phyloP scores from a whole-genome alignment of 768 basidiomycete genomes.

The Hygrocybe punicea region DNA sequence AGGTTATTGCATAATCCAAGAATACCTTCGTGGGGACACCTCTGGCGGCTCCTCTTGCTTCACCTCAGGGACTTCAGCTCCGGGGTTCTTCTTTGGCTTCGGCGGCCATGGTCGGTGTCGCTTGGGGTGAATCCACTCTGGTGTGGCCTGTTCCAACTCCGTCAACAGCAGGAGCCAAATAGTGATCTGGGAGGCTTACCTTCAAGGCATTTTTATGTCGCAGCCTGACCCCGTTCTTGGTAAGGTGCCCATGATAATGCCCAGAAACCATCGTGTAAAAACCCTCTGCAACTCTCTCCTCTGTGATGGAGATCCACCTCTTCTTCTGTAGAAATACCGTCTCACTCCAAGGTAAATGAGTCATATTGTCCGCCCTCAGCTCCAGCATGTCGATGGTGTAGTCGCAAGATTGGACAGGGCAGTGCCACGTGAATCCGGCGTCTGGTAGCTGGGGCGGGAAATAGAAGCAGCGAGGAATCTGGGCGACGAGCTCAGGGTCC shows the following conservation, averaged over 20 bases:
- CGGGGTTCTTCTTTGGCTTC: no score
- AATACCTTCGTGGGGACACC: no score
- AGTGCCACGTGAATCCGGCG: constrained; percentile 51
- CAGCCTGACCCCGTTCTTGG: neutral
- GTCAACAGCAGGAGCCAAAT: neutral
- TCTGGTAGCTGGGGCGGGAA: constrained; percentile 39
- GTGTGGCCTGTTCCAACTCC: neutral
- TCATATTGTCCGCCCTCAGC: constrained; percentile 33
- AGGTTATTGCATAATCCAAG: no score
- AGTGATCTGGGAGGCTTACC: neutral
- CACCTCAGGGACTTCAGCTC: no score
- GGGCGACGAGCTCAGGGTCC: constrained; percentile 19
- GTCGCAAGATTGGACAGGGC: constrained; percentile 43
- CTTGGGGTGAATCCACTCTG: constrained; percentile 3
- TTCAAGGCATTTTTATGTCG: neutral
- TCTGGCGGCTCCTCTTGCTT: no score
- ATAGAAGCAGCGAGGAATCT: constrained; percentile 38
- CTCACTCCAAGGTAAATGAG: constrained; percentile 20
- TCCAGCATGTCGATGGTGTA: constrained; percentile 47
- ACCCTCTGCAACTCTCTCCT: constrained; percentile 25
- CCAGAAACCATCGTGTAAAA: constrained; percentile 25
- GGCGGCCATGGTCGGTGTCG: constrained; percentile 5
- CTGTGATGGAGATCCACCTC: constrained; percentile 36
- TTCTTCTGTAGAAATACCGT: constrained; percentile 26
- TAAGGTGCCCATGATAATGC: constrained; percentile 29